Base-by-base conservation (phyloP, 768 basidiomycete genomes). In the Leccinum longicurvipes region DNA sequence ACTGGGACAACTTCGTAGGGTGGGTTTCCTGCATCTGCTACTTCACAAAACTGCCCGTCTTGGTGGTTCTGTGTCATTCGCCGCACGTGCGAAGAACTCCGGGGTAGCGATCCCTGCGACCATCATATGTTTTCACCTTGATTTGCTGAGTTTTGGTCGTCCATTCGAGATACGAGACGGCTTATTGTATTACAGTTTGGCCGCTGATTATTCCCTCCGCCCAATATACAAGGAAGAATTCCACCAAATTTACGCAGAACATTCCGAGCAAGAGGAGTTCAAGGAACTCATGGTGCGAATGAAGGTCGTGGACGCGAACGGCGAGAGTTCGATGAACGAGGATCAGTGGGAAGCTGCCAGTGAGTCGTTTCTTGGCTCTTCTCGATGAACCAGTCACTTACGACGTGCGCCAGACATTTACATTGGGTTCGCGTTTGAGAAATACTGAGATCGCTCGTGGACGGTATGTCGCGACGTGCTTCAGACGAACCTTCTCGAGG, bases 341-440 rank as follows among this genome's bases (percentile, higher is more conserved):
- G 88, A 91, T 63, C 95, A 98, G 73, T 97, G 96, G 92, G 94
- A 98, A 66, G 96, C 96, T 59, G 94, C 93, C n/a, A 98, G 97
- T 98, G 73, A 73, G 93, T 83, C 12, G 31, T 31, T 47, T 53
- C 24, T 17, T 9, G 21, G 32, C 8, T 31, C 17, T 5, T 1
- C 7, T 9, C 17, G 17, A 34, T 45, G 31, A 24, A 7, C 21
- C 19, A 5, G 23, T 31, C 50, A n/a, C 51, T 66, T n/a, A 62
- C 52, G 57, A 25, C 47, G 47, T 24, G 21, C 3, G 34, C 39
- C 65, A 98, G 95, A 95, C 69, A 86, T 98, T 51, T 98, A 98
- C 63, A 82, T 95, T 61, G 95, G 87, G 3, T 98, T 98, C 64
- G 95, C 92, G 7, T 89, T 96, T 64, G 84, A 91, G 70, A 96